Evolutionary conservation across 139 green algal genomes (phyloP), one percentile per base, ranked within the genome.

Genomic region (Ettlia oleoabundans): DNA sequence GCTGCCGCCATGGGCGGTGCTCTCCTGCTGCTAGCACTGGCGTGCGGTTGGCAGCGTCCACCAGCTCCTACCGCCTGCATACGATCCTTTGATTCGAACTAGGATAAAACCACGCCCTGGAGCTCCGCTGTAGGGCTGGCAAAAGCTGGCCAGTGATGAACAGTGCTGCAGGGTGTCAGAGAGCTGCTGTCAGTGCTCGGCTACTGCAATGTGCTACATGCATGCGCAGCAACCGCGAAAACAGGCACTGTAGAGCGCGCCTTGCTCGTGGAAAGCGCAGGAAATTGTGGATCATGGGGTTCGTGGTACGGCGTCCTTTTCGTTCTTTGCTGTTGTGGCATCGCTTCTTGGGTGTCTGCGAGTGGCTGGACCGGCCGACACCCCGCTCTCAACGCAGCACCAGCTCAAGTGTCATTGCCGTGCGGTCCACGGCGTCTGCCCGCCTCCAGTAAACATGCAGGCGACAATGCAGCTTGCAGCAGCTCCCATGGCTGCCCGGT

Each of bases 401-500:
- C n/a, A n/a, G 47, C 47, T 24, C 47, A 24, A 15, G 47, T 10
- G 47, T 10, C 47, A 58, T 24, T 15, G 15, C 47, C 10, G 47
- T 10, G 10, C 47, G 47, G 13, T 10, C 47, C 47, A 10, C 13
- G 15, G 13, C 15, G 47, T 10, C 32, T 38, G 52, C 47, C 8
- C 7, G 6, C 47, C 32, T 21, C 47, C 22, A 21, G 13, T 35
- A 51, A n/a, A 69, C 33, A 80, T 80, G 73, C 73, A 80, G 73
- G 30, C 76, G 30, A 38, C 61, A 43, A 82, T 82, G 58, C 43
- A 71, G 30, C 38, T 64, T 10, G 32, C 21, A 10, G 30, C 30
- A 5, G n/a, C 40, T 22, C 76, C 58, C 4, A 21, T 82, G 76
- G 41, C 68, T 26, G 24, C 58, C 76, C 61, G 76, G 61, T 72